A percentile compares a stretch with the other conserved stretches of the same genome.
Conservation (phyloP, 2,329 filamentous ascomycete genomes). For the Calonectria pteridis region DNA sequence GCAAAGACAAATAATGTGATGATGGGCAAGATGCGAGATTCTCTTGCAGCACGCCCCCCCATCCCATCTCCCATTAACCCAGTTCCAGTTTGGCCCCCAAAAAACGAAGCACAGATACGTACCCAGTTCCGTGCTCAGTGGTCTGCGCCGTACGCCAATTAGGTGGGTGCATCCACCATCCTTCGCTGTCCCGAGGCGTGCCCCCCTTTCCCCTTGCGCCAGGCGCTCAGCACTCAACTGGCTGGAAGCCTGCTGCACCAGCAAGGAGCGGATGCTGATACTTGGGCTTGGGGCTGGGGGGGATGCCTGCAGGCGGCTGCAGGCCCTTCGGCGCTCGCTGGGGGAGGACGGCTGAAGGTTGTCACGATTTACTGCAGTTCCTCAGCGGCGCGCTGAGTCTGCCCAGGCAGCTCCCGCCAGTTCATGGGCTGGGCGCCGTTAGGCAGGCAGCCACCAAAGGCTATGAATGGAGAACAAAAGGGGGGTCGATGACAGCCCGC, state of each 20-base stretch:
- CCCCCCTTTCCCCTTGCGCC: slow-evolving; percentile 39
- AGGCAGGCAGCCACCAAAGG: slow-evolving; percentile 15
- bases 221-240: slow-evolving; percentile 33
- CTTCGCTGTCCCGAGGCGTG: not conserved
- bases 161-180: slow-evolving; percentile 2
- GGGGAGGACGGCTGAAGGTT: slow-evolving; percentile 3
- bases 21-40: slow-evolving; percentile 26
- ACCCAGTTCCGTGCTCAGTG: not conserved
- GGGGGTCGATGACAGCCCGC: not conserved
- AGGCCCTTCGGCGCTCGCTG: not conserved
- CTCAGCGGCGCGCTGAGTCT: not conserved
- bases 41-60: slow-evolving; percentile 14
- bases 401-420: slow-evolving; percentile 8
- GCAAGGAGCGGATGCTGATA: slow-evolving; percentile 17
- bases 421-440: slow-evolving; percentile 13
- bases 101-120: slow-evolving; percentile 6
- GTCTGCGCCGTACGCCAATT: slow-evolving; percentile 17
- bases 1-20: slow-evolving; percentile 23
- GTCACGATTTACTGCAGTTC: slow-evolving; percentile 21
- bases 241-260: slow-evolving; percentile 32
- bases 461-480: slow-evolving; percentile 9
- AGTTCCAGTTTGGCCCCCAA: not conserved
- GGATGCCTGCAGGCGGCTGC: slow-evolving; percentile 35
- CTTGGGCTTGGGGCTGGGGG: slow-evolving; percentile 7
- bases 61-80: slow-evolving; percentile 5